Base-by-base conservation (phyloP, 73 alveolate genomes). In the Uronychia setigera region DNA sequence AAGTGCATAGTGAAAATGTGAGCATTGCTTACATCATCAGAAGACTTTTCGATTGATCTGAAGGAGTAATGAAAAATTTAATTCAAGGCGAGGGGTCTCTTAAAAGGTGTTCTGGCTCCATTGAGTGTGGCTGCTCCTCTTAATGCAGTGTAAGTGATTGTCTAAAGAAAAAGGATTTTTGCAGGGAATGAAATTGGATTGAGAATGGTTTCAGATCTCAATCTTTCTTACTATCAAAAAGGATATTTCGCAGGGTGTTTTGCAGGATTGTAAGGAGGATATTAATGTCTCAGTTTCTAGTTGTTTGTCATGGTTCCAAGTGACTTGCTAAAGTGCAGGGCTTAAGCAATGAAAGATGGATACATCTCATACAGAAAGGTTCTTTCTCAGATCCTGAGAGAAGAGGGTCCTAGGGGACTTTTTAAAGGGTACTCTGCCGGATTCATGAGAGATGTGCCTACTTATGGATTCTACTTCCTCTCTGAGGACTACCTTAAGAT, bases 41-140 rank as follows among this genome's bases (percentile, higher is more conserved):
- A 46, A 46, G 67, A 5, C 67, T 46, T 5, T n/a, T n/a, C n/a
- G 67, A 11, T 46, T 46, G 19, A 19, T 11, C 5, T 11, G 67
- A 46, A 46, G 67, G 67, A 46, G 67, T 46, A 19, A 46, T 5
- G 5, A 5, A 11, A 5, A 5, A 46, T 46, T 5, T 46, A 46
- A 46, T 19, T 11, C n/a, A 11, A 46, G 67, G 89, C 59, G 29
- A 33, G 67, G 26, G 92, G 92, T 5, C 80, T 89, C n/a, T 84
- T 79, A 34, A 89, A 84, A 57, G 95, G 95, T 1, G 88, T 82
- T 27, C 76, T 83, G 5, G 29, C 92, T 5, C 90, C 90, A 14
- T 32, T 81, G 13, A 1, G 79, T 0, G 86, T 77, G 0, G 82
- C 89, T 31, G 88, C 88, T 0, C 88, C 91, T 26, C 35, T 81